phyloP scores from a whole-genome alignment of 2,329 filamentous ascomycete species.

The Gremmenia infestans region DNA sequence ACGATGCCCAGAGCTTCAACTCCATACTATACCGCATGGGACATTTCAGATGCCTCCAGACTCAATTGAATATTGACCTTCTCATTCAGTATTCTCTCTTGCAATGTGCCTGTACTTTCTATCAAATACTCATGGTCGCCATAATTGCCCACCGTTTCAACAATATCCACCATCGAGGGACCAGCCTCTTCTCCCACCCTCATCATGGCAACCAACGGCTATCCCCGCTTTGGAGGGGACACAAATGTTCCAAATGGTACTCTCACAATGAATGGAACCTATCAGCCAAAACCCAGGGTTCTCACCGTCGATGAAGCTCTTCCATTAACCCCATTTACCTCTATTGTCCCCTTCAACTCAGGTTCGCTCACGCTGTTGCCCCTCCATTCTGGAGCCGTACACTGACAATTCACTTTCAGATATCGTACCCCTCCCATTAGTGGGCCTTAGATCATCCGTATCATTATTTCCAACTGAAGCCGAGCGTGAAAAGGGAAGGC shows the following conservation, averaged over 20 bases:
- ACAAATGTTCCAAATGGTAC: conserved; percentile 19
- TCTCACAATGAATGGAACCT: conserved; percentile 8
- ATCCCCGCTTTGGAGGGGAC: conserved; percentile 6
- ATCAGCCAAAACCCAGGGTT: conserved; percentile 33
- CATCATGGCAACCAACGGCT: conserved; percentile 26
- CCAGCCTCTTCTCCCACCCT: not conserved
- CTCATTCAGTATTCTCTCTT: not conserved
- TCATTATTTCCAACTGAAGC: conserved; percentile 47
- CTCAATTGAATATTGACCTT: not conserved
- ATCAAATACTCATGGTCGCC: not conserved
- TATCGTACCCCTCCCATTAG: conserved; percentile 59
- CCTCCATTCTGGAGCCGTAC: not conserved
- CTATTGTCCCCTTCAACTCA: conserved; percentile 72
- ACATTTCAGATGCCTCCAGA: conserved; percentile 3
- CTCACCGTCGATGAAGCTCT: conserved; percentile 70
- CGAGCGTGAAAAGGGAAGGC: conserved; percentile 48
- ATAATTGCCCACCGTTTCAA: not conserved
- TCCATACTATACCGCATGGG: conserved; percentile 1
- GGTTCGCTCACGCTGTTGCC: conserved; percentile 44
- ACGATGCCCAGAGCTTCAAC: not conserved
- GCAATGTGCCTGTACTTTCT: conserved; percentile 4
- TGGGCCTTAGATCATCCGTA: conserved; percentile 48
- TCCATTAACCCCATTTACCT: conserved; percentile 77
- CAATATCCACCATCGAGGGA: not conserved
- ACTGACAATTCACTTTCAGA: conserved; percentile 39